These are phyloP conservation scores for Auriscalpium vulgare DNA, from an alignment of 768 basidiomycete genomes.

Conservation along the genomic window DNA sequence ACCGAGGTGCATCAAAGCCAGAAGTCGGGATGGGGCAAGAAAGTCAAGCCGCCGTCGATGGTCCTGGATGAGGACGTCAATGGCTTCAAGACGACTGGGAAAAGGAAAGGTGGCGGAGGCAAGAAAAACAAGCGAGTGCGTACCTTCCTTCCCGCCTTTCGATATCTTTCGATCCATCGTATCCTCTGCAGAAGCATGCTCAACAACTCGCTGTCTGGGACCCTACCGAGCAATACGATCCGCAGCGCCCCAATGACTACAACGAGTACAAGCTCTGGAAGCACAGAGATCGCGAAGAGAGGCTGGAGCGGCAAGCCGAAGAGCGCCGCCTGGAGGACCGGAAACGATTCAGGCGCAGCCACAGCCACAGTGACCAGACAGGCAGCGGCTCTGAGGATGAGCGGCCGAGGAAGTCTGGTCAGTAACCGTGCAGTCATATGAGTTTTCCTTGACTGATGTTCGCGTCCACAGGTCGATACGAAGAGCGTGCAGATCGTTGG, in stretches of 20 bases:
- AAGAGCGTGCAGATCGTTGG: constrained; percentile 38
- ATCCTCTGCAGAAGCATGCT: constrained; percentile 41
- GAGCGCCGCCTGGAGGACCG: constrained; percentile 45
- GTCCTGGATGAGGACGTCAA: constrained; percentile 84
- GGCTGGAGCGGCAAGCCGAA: constrained; percentile 43
- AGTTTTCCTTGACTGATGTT: constrained; percentile 6
- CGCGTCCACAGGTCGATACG: constrained; percentile 27
- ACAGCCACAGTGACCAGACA: constrained; percentile 61
- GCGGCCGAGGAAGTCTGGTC: constrained; percentile 63
- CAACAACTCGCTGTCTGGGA: constrained; percentile 59
- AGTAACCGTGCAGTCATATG: constrained; percentile 4
- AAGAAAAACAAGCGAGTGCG: constrained; percentile 57
- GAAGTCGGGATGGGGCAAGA: constrained; percentile 69
- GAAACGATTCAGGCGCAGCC: constrained; percentile 35
- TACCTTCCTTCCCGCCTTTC: constrained; percentile 1
- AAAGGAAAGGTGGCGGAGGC: constrained; percentile 43
- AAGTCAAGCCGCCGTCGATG: constrained; percentile 88
- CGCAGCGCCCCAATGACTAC: constrained; percentile 80
- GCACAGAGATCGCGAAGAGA: constrained; percentile 65
- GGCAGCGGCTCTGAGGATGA: constrained; percentile 56
- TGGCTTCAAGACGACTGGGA: constrained; percentile 59
- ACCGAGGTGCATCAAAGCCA: constrained; percentile 32
- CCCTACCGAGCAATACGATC: constrained; percentile 73
- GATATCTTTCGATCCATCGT: background rate
- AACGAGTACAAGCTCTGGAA: constrained; percentile 82